Conservation (phyloP, 2,329 filamentous ascomycete genomes). For the Phaeophleospora eucalypticola region DNA sequence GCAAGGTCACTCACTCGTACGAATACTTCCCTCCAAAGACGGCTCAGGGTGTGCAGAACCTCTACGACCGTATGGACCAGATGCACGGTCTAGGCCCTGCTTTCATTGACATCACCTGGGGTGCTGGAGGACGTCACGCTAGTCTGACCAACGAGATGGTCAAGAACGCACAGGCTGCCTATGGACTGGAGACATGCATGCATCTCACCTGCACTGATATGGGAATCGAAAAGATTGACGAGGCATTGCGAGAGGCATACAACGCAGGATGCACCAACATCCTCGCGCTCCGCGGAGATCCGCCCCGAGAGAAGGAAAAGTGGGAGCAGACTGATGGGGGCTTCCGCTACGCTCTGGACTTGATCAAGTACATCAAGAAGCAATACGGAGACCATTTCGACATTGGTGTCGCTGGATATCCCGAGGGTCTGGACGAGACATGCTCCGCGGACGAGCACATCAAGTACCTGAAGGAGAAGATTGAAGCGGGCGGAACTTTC, state of each 20-base stretch:
- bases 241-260: constrained; percentile 82
- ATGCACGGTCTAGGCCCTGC: constrained; percentile 93
- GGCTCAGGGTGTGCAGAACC: constrained; percentile 93
- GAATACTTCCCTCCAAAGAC: constrained; percentile 99
- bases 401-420: constrained; percentile 95
- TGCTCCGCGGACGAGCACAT: constrained; percentile 79
- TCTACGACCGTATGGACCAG: constrained; percentile 98
- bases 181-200: constrained; percentile 98
- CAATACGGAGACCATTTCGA: constrained; percentile 88
- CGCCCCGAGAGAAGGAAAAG: constrained; percentile 86
- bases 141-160: constrained; percentile 98
- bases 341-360: constrained; percentile 87
- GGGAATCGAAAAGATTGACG: constrained; percentile 86
- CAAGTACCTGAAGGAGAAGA: constrained; percentile 93
- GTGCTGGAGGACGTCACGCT: constrained; percentile 84
- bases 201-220: constrained; percentile 98
- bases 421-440: constrained; percentile 92
- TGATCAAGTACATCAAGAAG: constrained; percentile 77
- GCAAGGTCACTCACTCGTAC: constrained; percentile 90
- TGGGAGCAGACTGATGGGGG: constrained; percentile 79
- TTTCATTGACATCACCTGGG: constrained; percentile 99
- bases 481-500: constrained; percentile 88
- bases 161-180: constrained; percentile 86
- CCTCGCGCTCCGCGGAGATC: constrained; percentile 85
- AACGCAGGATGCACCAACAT: constrained; percentile 97